These are phyloP conservation scores for Aspergillus cavernicola DNA, from an alignment of 495 filamentous ascomycete genomes.

Conservation along the genomic window DNA sequence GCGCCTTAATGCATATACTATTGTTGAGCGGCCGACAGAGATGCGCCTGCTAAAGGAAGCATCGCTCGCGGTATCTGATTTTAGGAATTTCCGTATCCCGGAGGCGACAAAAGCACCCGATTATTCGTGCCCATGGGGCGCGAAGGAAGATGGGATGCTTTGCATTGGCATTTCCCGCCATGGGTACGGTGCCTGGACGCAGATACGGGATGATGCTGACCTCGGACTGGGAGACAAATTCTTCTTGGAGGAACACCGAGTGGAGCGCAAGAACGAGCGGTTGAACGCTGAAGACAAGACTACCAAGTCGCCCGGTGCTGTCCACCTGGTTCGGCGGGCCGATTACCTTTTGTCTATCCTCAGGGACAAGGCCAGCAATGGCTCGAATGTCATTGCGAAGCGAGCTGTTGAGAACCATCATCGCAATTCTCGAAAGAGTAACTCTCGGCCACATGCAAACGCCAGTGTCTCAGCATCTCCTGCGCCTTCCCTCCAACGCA, in stretches of 20 bases:
- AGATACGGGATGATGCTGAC: slow-evolving; percentile 88
- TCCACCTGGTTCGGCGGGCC: slow-evolving; percentile 90
- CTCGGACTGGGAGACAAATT: slow-evolving; percentile 87
- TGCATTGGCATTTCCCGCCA: slow-evolving; percentile 88
- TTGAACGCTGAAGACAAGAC: slow-evolving; percentile 67
- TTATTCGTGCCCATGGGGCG: slow-evolving; percentile 86
- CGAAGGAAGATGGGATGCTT: slow-evolving; percentile 95
- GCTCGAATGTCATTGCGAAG: slow-evolving; percentile 62
- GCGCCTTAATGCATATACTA: slow-evolving; percentile 90
- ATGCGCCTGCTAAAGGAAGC: slow-evolving; percentile 78
- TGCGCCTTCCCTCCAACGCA: slow-evolving; percentile 45
- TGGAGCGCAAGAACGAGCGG: slow-evolving; percentile 92
- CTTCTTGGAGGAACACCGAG: slow-evolving; percentile 96
- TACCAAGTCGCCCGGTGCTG: slow-evolving; percentile 89
- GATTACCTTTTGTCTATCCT: slow-evolving; percentile 92
- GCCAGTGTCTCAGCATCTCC: slow-evolving; percentile 52
- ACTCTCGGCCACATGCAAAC: slow-evolving; percentile 33
- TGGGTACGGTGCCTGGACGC: slow-evolving; percentile 89
- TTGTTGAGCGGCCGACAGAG: slow-evolving; percentile 82
- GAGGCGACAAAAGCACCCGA: slow-evolving; percentile 85
- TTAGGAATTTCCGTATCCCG: slow-evolving; percentile 75
- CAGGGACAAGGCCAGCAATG: slow-evolving; percentile 69
- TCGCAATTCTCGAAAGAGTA: slow-evolving; percentile 72
- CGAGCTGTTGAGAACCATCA: slow-evolving; percentile 85
- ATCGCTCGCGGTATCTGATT: slow-evolving; percentile 58